Evolutionary conservation across 2,329 filamentous ascomycete species (phyloP), one percentile per base, ranked within the genome.

Genomic region (Pyrenochaeta sp.): DNA sequence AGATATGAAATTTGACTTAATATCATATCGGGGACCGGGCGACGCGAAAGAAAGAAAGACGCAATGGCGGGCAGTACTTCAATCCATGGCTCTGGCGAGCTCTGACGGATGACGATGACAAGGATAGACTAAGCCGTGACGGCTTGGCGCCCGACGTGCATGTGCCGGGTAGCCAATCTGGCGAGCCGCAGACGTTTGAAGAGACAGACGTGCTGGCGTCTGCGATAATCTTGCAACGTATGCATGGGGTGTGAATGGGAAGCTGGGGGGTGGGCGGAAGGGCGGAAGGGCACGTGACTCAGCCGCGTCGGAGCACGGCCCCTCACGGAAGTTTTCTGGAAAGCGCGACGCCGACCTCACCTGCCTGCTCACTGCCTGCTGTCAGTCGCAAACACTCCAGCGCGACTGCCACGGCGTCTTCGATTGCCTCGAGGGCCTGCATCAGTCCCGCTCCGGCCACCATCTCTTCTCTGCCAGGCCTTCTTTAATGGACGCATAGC

Each of bases 1-100:
- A 92, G 74, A 76, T 90, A 90, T 6, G 89, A 91, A 44, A 95
- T 86, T 56, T 90, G 88, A 36, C 86, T 85, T 42, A 95, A 82
- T 58, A 92, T 89, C 90, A 93, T 93, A 61, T 58, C 68, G 34
- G 52, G 19, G 48, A 57, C 25, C 5, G 9, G 28, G n/a, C 15
- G 36, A 43, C 19, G 36, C 2, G 19, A 34, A 9, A 39, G 36
- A 32, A 15, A 39, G 30, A 47, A 27, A 36, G 24, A 22, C 19
- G 15, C 28, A 42, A 51, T 42, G 40, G 50, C 7, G 22, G 40
- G 43, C 25, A 13, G 50, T 47, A 47, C 45, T 34, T 34, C 19
- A 13, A 13, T 9, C n/a, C 45, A 32, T 34, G 27, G 22, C 2
- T 12, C 40, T 34, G n/a, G 12, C 6, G 45, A 47, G 45, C 8